A percentile compares a stretch with the other conserved stretches of the same genome.
Conservation (phyloP, 768 basidiomycete genomes). For the Panaeolus papilionaceus region DNA sequence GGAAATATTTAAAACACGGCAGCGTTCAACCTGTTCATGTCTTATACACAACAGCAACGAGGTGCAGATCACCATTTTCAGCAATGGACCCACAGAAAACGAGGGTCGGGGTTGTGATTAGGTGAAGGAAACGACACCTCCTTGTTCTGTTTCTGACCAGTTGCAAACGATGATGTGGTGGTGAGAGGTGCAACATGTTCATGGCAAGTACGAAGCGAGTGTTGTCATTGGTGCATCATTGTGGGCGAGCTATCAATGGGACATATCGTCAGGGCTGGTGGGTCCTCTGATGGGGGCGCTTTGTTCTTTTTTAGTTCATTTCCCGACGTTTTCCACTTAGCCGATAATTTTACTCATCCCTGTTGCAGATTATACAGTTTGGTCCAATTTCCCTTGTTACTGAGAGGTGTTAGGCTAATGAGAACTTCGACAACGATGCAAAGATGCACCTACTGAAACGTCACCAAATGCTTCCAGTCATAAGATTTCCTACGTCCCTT, state of each 20-base stretch:
- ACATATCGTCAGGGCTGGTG: not conserved
- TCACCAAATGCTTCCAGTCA: too few species aligned
- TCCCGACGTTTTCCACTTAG: not conserved
- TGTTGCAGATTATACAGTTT: too few species aligned
- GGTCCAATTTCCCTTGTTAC: too few species aligned
- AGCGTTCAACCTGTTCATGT: not conserved
- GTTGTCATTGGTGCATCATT: not conserved
- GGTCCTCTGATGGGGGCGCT: not conserved
- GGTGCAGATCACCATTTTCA: not conserved
- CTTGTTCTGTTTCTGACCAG: not conserved
- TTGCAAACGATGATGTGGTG: conserved; percentile 3
- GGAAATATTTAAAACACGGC: not conserved
- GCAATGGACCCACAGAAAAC: not conserved
- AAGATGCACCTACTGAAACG: too few species aligned
- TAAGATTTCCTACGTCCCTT: too few species aligned
- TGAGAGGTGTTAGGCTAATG: too few species aligned
- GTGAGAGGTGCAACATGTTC: not conserved
- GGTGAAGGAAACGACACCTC: conserved; percentile 10
- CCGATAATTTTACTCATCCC: not conserved
- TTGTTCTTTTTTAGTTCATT: not conserved
- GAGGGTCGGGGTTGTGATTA: conserved; percentile 1
- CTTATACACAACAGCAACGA: not conserved
- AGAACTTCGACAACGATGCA: too few species aligned
- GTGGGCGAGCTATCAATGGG: not conserved
- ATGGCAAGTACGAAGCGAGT: not conserved